Evolutionary conservation across 106 monocot species (phyloP), one percentile per base, ranked within the genome.

Genomic region (Amphibolis antarctica): DNA sequence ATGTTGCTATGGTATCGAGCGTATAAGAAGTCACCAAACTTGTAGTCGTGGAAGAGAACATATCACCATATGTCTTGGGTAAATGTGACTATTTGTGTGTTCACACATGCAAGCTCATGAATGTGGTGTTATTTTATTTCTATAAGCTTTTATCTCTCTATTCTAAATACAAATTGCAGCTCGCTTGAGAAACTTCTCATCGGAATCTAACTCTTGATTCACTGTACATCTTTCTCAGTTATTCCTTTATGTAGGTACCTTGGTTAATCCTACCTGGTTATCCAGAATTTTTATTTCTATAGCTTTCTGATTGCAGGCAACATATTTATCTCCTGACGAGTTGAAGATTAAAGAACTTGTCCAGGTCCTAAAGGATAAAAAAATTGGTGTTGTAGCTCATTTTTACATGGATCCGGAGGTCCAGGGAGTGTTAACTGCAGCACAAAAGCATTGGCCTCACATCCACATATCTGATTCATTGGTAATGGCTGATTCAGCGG

Each of bases 391-490:
- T 65, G 98, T 91, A 61, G 87, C 98, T 44, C 91, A 99, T 59
- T 99, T 99, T 64, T 91, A 99, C 68, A 99, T 99, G 91, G 98
- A 99, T 69, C 98, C 91, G 59, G 98, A 91, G 73, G 98, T 91
- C 23, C 98, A 99, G 66, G 98, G 98, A 61, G 73, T 99, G 28
- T 75, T 99, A 59, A 99, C 98, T 68, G 87, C 90, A 60, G 91
- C 91, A 58, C 87, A 88, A 60, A 91, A 77, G 52, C 72, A 65
- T 15, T 91, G 91, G 98, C 98, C 91, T 70, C 87, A 99, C 66
- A 88, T 99, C 36, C 77, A 88, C 61, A 99, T 99, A 59, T 99
- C 98, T 54, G 98, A 99, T 82, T 99, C 98, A 0, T 83, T 99
- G 44, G 82, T 99, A 10, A 99, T 99, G 98, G 98, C 98, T 56